A percentile compares a stretch with the other conserved stretches of the same genome.
phyloP scores from a whole-genome alignment of 202 grass and related monocot species.

The Zizania palustris region DNA sequence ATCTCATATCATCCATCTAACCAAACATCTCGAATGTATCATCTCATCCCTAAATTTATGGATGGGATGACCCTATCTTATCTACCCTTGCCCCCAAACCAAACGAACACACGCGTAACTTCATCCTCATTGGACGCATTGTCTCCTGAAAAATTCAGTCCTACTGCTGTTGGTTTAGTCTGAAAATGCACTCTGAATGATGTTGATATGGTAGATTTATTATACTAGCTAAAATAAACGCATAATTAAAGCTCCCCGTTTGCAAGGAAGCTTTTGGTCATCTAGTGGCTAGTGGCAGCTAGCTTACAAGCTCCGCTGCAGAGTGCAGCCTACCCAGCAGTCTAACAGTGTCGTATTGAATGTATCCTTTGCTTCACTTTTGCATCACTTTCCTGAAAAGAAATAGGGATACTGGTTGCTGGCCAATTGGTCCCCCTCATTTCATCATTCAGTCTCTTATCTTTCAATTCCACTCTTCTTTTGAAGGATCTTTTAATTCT shows the following conservation, averaged over 20 bases:
- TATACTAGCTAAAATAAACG: slow-evolving; percentile 16
- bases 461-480: background rate
- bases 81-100: too few species aligned
- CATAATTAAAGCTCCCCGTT: background rate
- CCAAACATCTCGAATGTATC: too few species aligned
- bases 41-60: too few species aligned
- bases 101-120: too few species aligned
- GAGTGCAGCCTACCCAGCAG: background rate
- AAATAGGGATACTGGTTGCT: slow-evolving; percentile 13
- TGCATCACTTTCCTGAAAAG: slow-evolving; percentile 30
- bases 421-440: background rate
- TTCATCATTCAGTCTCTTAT: slow-evolving; percentile 25
- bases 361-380: slow-evolving; percentile 9
- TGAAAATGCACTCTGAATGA: background rate
- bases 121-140: background rate
- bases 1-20: too few species aligned
- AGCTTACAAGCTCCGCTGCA: slow-evolving; percentile 13
- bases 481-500: background rate
- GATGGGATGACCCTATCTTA: too few species aligned
- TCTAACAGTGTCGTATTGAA: slow-evolving; percentile 18
- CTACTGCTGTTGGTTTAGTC: background rate
- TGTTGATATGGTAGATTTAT: too few species aligned
- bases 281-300: background rate
- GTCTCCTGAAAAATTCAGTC: background rate
- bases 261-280: background rate